Evolutionary conservation across 2,329 filamentous ascomycete genomes (phyloP).

Genomic region (Nemania sp.): DNA sequence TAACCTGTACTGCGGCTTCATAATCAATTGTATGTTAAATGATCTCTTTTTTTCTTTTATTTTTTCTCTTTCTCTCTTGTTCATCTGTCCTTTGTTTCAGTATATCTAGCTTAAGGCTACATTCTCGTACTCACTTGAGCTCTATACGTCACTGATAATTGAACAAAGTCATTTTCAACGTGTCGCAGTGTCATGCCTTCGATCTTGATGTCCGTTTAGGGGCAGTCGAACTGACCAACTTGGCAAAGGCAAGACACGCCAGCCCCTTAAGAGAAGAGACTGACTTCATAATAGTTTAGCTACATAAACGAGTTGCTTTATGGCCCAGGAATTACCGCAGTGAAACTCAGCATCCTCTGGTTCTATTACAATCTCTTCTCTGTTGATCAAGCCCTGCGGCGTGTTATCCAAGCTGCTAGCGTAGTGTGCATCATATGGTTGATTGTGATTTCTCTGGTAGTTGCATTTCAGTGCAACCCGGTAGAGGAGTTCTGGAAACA

Average conservation of each 20-base stretch:
- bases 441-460: constrained; percentile 3
- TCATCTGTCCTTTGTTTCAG: too few relatives aligned
- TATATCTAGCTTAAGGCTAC: too few relatives aligned
- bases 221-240: not conserved
- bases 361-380: constrained; percentile 16
- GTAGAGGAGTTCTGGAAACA: constrained; percentile 12
- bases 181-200: not conserved
- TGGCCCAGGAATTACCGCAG: constrained; percentile 11
- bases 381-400: not conserved
- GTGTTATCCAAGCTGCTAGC: not conserved
- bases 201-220: not conserved
- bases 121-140: too few relatives aligned
- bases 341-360: constrained; percentile 21
- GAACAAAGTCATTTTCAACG: not conserved
- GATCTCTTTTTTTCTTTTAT: not conserved
- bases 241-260: constrained; percentile 3
- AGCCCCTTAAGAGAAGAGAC: not conserved
- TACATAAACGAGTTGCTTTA: constrained; percentile 15
- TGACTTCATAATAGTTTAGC: not conserved
- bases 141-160: too few relatives aligned
- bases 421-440: constrained; percentile 14
- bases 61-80: too few relatives aligned
- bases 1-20: not conserved
- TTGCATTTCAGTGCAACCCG: constrained; percentile 12
- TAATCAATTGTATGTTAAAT: not conserved